Evolutionary conservation across 1,284 basidiomycete species (phyloP).

Genomic region (Marasmius oreades): DNA sequence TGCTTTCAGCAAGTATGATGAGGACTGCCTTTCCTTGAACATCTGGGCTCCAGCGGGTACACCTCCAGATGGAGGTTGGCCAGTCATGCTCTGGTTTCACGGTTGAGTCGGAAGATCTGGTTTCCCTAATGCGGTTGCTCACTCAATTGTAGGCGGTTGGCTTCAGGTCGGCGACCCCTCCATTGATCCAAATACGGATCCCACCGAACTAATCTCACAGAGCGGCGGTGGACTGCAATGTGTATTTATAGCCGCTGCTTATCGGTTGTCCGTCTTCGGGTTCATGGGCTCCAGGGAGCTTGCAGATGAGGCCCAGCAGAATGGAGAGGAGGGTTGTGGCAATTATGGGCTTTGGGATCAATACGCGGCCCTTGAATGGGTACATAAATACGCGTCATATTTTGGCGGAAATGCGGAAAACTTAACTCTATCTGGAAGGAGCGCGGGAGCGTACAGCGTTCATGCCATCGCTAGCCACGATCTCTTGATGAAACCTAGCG

Average conservation of each 20-base stretch:
- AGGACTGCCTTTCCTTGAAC: slow-evolving; percentile 12
- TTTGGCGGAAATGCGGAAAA: slow-evolving; percentile 14
- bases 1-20: slow-evolving; percentile 9
- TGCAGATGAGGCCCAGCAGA: slow-evolving; percentile 11
- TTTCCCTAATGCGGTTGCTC: neutral
- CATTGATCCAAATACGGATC: slow-evolving; percentile 13
- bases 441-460: slow-evolving; percentile 14
- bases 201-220: slow-evolving; percentile 12
- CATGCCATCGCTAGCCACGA: slow-evolving; percentile 14
- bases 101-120: neutral
- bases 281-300: slow-evolving; percentile 14
- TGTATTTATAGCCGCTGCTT: slow-evolving; percentile 13
- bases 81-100: slow-evolving; percentile 17
- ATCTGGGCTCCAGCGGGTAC: slow-evolving; percentile 13
- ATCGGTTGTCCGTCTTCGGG: slow-evolving; percentile 14
- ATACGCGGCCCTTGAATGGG: slow-evolving; percentile 10
- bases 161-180: slow-evolving; percentile 15
- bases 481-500: slow-evolving; percentile 7
- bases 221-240: slow-evolving; percentile 12
- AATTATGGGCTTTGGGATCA: slow-evolving; percentile 17
- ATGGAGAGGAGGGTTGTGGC: slow-evolving; percentile 9
- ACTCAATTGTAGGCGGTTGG: slow-evolving; percentile 10
- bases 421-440: slow-evolving; percentile 12
- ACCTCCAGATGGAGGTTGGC: slow-evolving; percentile 15
- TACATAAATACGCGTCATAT: slow-evolving; percentile 8